A percentile compares a stretch with the other conserved stretches of the same genome.
phyloP scores from a whole-genome alignment of 129 eudicot species.

The Escallonia rubra region DNA sequence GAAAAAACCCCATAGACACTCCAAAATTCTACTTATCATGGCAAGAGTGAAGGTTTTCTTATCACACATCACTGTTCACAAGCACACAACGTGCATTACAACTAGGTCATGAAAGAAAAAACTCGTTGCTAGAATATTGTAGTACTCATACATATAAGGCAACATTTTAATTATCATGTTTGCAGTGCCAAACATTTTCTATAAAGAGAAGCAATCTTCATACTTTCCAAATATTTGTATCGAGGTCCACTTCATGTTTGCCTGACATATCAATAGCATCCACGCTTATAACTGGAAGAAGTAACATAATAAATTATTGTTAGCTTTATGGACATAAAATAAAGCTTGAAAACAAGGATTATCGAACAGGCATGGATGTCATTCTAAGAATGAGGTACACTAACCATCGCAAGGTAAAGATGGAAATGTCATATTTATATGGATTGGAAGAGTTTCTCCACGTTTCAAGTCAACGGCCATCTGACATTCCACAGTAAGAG shows the following conservation, averaged over 20 bases:
- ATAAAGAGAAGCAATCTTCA: conserved; percentile 12
- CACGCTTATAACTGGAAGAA: conserved; percentile 78
- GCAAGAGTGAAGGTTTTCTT: no score
- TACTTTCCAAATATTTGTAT: conserved; percentile 99
- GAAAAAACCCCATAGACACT: no score
- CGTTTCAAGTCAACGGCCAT: conserved; percentile 95
- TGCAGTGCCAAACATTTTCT: not conserved
- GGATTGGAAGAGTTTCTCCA: conserved; percentile 97
- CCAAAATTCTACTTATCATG: no score
- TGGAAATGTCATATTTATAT: conserved; percentile 93
- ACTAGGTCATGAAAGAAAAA: no score
- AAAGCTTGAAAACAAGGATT: not conserved
- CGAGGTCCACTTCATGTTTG: conserved; percentile 98
- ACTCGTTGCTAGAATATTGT: no score
- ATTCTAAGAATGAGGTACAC: conserved; percentile 14
- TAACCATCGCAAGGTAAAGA: conserved; percentile 95
- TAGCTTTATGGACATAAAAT: not conserved
- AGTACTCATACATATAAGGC: not conserved
- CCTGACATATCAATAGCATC: conserved; percentile 99
- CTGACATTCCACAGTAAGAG: conserved; percentile 31
- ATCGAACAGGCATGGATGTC: conserved; percentile 6
- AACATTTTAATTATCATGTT: not conserved
- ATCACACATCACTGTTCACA: no score
- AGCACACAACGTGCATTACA: no score
- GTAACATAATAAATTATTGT: not conserved